Base-by-base conservation (phyloP, 208 protist species). In the Acanthamoeba healyi region DNA sequence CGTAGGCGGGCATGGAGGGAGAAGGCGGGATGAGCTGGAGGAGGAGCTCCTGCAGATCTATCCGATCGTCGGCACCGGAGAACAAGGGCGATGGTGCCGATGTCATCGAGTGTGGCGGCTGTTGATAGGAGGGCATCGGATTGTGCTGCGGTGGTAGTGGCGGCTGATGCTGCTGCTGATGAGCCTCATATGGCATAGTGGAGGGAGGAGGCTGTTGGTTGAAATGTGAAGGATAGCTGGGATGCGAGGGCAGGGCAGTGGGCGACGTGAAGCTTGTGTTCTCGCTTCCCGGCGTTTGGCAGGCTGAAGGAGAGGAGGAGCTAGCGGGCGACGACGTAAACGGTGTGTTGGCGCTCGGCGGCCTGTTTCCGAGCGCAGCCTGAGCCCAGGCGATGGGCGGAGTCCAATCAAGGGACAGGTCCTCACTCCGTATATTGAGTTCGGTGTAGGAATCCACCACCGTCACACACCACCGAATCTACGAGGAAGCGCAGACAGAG, bases 401-500 rank as follows among this genome's bases (percentile, higher is more conserved):
- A 3, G 44, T 58, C 77, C 77, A 86, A 6, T 86, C 77, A 6
- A 86, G 44, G 7, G 77, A 26, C n/a, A 86, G 17, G 44, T 86
- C 77, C 77, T 86, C 77, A 3, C 77, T 26, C 0, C 77, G 40
- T 2, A 86, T 86, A 19, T 86, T 24, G 14, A 86, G 44, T n/a
- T 86, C 77, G 0, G 77, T 86, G 77, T 86, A 86, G 44, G 44
- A 61, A 15, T 86, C 77, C 44, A 86, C 44, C 46, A 86, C 44
- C 1, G 77, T 86, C 12, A 86, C 44, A 26, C 44, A 86, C 77
- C 77, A 86, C 26, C 77, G 77, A 58, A 86, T 86, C 77, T 86
- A 44, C 15, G 29, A 5, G 4, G 17, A 77, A n/a, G 14, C 0
- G 0, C 15, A 7, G 2, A 38, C n/a, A 22, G 29, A 19, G 15